Conservation (phyloP, 2,329 filamentous ascomycete species). For the Fusarium goolgardi region DNA sequence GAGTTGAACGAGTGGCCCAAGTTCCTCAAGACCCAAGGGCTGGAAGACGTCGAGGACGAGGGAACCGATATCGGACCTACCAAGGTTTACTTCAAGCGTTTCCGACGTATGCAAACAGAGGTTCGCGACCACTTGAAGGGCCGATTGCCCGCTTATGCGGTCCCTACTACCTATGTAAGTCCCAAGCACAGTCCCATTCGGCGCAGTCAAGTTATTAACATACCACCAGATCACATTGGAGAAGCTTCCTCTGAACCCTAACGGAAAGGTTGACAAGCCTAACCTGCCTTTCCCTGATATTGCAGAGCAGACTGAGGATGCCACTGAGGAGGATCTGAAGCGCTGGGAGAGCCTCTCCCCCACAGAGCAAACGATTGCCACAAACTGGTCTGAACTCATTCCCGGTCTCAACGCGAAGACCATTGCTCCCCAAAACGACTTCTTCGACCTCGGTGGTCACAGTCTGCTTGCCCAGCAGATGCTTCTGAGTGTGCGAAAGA, state of each 20-base stretch:
- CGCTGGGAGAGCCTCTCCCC: constrained; percentile 63
- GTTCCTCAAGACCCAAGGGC: constrained; percentile 69
- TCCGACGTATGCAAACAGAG: constrained; percentile 60
- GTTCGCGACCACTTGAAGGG: constrained; percentile 48
- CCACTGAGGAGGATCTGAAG: constrained; percentile 53
- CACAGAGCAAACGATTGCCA: constrained; percentile 56
- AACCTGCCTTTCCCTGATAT: constrained; percentile 84
- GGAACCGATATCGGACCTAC: constrained; percentile 59
- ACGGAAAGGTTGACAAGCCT: constrained; percentile 83
- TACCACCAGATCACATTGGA: constrained; percentile 12
- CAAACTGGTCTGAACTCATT: constrained; percentile 80
- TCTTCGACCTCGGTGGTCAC: constrained; percentile 57
- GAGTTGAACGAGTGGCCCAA: constrained; percentile 70
- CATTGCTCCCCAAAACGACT: constrained; percentile 55
- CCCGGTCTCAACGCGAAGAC: constrained; percentile 74
- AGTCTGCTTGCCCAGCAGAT: constrained; percentile 75
- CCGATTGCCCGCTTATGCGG: constrained; percentile 49
- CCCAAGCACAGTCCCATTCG: constrained; percentile 27
- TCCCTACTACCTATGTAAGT: constrained; percentile 52
- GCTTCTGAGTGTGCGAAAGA: constrained; percentile 67
- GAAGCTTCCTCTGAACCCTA: constrained; percentile 76
- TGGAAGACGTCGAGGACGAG: constrained; percentile 67
- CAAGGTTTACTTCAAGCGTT: constrained; percentile 59
- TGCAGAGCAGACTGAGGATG: constrained; percentile 65
- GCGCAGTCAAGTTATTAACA: background rate